Evolutionary conservation across 1,284 basidiomycete species (phyloP), one percentile per base, ranked within the genome.

Genomic region (Microbotryum lychnidis-dioicae): DNA sequence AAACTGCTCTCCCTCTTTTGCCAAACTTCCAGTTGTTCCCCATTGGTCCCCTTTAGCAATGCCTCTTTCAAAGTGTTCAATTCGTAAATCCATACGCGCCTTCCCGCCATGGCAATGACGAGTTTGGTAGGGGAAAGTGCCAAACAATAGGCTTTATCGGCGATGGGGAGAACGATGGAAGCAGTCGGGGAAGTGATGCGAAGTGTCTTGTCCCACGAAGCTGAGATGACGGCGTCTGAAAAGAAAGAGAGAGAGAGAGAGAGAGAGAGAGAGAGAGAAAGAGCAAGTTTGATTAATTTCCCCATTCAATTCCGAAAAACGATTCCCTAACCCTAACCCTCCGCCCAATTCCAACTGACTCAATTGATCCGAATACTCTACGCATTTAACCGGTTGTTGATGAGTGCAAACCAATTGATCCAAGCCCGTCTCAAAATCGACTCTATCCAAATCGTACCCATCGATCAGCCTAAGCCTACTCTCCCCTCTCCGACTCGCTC

Each of bases 1-100:
- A 99, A 76, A 67, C 88, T 90, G 73, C 89, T 92, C 77, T 97
- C 96, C 63, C 96, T 78, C 71, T 83, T 82, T 72, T 92, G 88
- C 56, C 82, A 79, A 0, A 87, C 84, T 57, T 80, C 76, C 18
- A 70, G 60, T 6, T 59, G 63, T 16, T 57, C 51, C 21, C 59
- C 62, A 5, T 42, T 57, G 49, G 59, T 55, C 4, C 61, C 65
- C n/a, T 57, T 54, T 14, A 56, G 58, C 1, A 70, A 9, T 42
- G 61, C 60, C 9, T 61, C 46, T 18, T 57, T 57, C 81, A 94
- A 85, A 67, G 85, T 85, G 42, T 86, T 79, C 12, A 90, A 79
- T 67, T 91, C 87, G 71, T 88, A 96, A 14, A 96, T 90, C 72
- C 87, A 82, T 69, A 96, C 91, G 16, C 90, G 77, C 6, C 92